phyloP scores from a whole-genome alignment of 106 monocot genomes.

The Dendrobium nobile region DNA sequence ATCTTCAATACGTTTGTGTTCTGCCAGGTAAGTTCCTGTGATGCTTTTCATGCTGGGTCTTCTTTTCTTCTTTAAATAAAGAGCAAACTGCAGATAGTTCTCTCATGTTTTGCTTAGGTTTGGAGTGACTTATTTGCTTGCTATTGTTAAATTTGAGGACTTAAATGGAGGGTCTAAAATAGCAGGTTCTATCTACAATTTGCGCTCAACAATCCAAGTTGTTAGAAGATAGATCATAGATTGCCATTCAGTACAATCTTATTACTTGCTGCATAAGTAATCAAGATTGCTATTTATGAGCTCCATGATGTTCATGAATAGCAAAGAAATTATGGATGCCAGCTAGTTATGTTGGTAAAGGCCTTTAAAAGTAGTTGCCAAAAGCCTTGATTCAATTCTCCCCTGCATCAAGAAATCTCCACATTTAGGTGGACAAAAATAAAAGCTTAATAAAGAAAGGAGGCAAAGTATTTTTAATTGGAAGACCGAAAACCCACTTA shows the following conservation, averaged over 20 bases:
- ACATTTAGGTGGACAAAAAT: no score
- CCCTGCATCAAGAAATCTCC: no score
- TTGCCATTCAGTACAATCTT: background rate
- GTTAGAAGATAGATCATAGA: background rate
- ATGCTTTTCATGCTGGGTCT: background rate
- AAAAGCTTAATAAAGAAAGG: no score
- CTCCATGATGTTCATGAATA: background rate
- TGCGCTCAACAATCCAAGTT: background rate
- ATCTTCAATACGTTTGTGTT: slow-evolving; percentile 96
- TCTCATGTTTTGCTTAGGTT: background rate
- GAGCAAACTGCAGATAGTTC: background rate
- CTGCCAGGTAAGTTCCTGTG: slow-evolving; percentile 61
- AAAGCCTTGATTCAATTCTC: no score
- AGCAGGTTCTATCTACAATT: background rate
- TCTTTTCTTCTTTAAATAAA: background rate
- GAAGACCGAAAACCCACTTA: no score
- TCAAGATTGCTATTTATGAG: background rate
- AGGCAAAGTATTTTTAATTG: no score
- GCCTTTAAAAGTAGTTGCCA: no score
- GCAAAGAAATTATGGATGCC: no score
- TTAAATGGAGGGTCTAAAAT: no score
- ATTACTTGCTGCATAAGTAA: background rate
- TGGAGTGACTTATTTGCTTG: background rate
- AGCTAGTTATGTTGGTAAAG: no score
- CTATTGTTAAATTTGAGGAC: no score